Conservation (phyloP, 345 rosid genomes). For the Aurinia saxatilis region DNA sequence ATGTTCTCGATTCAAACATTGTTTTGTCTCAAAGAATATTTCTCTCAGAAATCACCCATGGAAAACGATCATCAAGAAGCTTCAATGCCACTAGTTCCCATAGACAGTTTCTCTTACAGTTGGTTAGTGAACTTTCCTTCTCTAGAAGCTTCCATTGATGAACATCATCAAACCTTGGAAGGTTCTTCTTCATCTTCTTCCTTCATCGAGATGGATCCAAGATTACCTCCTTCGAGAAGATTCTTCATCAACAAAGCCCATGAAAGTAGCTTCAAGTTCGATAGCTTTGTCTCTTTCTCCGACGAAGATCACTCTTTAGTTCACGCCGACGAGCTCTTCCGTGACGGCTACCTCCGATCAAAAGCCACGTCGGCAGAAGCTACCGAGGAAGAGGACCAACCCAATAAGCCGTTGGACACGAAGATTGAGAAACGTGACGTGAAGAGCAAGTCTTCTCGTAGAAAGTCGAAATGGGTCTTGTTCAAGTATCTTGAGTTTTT, state of each 20-base stretch:
- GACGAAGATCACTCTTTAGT: constrained; percentile 40
- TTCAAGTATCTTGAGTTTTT: constrained; percentile 68
- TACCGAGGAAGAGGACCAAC: neutral
- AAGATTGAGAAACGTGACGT: constrained; percentile 8
- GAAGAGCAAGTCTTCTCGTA: constrained; percentile 29
- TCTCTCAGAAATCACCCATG: neutral
- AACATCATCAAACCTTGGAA: constrained; percentile 51
- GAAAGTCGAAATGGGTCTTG: constrained; percentile 48
- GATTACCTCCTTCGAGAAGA: constrained; percentile 82
- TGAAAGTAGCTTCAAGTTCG: constrained; percentile 64
- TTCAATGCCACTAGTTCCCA: constrained; percentile 65
- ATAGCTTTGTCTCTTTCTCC: constrained; percentile 52
- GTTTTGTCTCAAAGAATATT: constrained; percentile 8
- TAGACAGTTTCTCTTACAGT: constrained; percentile 88
- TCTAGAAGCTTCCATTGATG: constrained; percentile 39
- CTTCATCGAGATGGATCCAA: constrained; percentile 97
- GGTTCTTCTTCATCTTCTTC: constrained; percentile 70
- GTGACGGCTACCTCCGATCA: constrained; percentile 58
- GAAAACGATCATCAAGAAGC: constrained; percentile 30
- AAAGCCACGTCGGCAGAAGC: constrained; percentile 22
- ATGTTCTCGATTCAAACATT: constrained; percentile 21
- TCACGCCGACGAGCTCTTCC: constrained; percentile 85
- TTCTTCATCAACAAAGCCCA: constrained; percentile 49
- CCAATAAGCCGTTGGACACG: constrained; percentile 15
- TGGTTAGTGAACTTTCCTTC: constrained; percentile 82